Percentiles rank a stretch among this genome's conserved stretches.
phyloP scores from a whole-genome alignment of 345 rosid genomes.

The Eucalyptus pauciflora region DNA sequence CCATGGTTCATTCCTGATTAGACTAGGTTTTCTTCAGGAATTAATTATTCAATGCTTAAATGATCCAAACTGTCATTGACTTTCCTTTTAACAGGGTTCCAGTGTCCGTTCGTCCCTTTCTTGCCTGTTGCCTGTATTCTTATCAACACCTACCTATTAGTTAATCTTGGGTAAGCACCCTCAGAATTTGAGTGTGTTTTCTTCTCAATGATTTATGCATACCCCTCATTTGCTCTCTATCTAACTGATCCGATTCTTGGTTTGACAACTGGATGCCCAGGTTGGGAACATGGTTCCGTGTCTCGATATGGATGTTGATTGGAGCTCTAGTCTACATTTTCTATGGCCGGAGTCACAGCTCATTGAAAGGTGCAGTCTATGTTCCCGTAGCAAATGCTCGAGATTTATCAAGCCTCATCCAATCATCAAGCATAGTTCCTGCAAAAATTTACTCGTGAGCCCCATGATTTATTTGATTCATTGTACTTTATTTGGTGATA shows the following conservation, averaged over 20 bases:
- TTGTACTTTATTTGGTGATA: not conserved
- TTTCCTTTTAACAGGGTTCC: slow-evolving; percentile 41
- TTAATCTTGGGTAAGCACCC: slow-evolving; percentile 72
- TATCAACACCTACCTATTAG: slow-evolving; percentile 74
- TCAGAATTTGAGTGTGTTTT: not conserved
- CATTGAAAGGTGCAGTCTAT: slow-evolving; percentile 47
- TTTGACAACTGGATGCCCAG: not conserved
- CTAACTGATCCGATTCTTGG: not conserved
- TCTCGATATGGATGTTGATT: slow-evolving; percentile 57
- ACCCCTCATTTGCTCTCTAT: not conserved
- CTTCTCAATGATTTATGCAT: not conserved
- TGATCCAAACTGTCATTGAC: not conserved
- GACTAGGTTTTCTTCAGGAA: not conserved
- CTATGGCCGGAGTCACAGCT: slow-evolving; percentile 68
- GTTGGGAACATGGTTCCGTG: slow-evolving; percentile 55
- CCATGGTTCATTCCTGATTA: not conserved
- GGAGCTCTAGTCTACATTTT: slow-evolving; percentile 55
- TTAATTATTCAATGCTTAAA: not conserved
- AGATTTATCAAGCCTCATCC: slow-evolving; percentile 19
- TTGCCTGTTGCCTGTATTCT: slow-evolving; percentile 77
- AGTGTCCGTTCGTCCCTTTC: slow-evolving; percentile 91
- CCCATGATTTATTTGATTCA: not conserved
- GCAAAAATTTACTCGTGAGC: not conserved
- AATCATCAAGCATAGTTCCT: not conserved
- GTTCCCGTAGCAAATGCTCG: slow-evolving; percentile 46